Base-by-base conservation (phyloP, 2,329 filamentous ascomycete species). In the Nemania abortiva region DNA sequence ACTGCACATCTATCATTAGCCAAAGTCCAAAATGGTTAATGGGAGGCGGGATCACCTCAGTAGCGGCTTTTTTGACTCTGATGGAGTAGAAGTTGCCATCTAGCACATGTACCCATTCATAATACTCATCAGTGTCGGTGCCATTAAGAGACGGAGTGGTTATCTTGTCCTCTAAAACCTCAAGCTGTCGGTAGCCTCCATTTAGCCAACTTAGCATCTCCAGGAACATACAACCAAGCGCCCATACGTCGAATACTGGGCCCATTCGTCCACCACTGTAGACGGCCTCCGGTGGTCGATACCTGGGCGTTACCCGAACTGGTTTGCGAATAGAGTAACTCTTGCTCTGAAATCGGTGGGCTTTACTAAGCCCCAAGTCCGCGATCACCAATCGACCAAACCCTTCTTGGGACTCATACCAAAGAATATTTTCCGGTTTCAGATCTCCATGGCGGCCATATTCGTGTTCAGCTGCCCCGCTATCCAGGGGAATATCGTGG, bases 381-480 rank as follows among this genome's bases (percentile, higher is more conserved):
- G 31, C 29, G 27, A 70, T 68, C n/a, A 65, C 63, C 18, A 70
- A 57, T 3, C 42, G 53, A 2, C 65, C 65, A 5, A 63, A 42
- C 6, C 49, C 53, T 15, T 20, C 47, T 10, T 18, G 6, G 15
- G 50, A 63, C 20, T 50, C 29, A 10, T 62, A 70, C 47, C 54
- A 57, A 15, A 70, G 57, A 50, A 70, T 65, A 24, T 70, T 70
- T 13, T 59, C 61, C 3, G 68, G 45, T 49, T 68, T 70, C 1
- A 70, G 58, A 18, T 68, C 68, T 13, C 65, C 68, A 31, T 70
- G 68, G 22, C 68, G 62, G 2, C 65, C 68, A 52, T 49, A 60
- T 0, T 47, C 22, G 6, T 29, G 15, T 29, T 65, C 52, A 1
- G 52, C 22, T 1, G 15, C 20, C 1, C 58, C 11, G 6, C 5